Conservation (phyloP, 345 rosid genomes). For the Cardamine occulta region DNA sequence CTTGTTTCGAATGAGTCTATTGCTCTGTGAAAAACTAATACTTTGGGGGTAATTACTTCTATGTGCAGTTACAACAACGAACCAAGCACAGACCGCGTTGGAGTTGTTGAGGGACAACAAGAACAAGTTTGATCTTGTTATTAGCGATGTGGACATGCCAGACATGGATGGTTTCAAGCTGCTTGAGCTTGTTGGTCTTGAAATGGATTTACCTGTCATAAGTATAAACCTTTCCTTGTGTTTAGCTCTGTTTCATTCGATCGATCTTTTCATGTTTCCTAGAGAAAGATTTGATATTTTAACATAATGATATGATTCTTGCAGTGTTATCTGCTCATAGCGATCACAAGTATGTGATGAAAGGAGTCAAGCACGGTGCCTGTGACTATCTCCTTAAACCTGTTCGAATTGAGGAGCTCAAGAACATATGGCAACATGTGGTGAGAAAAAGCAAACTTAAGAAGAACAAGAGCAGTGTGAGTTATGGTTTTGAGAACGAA, state of each 20-base stretch:
- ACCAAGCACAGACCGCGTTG: conserved; percentile 61
- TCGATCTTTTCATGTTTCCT: not conserved
- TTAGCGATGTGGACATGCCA: conserved; percentile 85
- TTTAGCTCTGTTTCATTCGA: not conserved
- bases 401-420: conserved; percentile 80
- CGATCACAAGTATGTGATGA: conserved; percentile 79
- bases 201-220: conserved; percentile 85
- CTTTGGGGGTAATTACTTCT: conserved; percentile 11
- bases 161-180: conserved; percentile 88
- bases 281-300: conserved; percentile 7
- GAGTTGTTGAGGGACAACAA: conserved; percentile 69
- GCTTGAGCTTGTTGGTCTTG: conserved; percentile 83
- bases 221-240: conserved; percentile 44
- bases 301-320: conserved; percentile 34
- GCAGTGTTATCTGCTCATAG: conserved; percentile 89
- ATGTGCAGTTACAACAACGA: conserved; percentile 68
- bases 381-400: conserved; percentile 93
- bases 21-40: conserved; percentile 16
- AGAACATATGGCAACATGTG: conserved; percentile 97
- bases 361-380: conserved; percentile 92
- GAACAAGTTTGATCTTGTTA: conserved; percentile 73
- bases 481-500: conserved; percentile 46
- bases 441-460: conserved; percentile 65
- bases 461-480: conserved; percentile 52
- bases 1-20: conserved; percentile 2